Conservation (phyloP, 306 rosid species). For the Urtica urens region DNA sequence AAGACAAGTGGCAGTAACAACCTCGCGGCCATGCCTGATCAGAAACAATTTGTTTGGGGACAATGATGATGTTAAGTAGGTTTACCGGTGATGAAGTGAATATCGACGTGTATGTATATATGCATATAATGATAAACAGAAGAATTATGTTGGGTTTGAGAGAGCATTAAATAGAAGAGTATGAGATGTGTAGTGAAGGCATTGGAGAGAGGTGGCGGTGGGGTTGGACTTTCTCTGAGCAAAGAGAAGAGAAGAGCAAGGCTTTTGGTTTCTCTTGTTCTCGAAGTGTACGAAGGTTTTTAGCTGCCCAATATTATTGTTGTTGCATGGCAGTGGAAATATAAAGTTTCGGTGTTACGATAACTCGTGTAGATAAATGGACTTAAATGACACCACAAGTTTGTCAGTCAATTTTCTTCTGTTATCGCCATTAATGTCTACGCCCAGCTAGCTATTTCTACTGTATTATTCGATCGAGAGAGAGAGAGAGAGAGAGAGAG, state of each 20-base stretch:
- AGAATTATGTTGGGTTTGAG: too few relatives aligned
- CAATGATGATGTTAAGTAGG: too few relatives aligned
- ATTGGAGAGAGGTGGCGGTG: constrained; percentile 15
- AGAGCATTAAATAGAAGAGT: background rate
- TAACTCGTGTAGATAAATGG: constrained; percentile 1
- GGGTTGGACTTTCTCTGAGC: constrained; percentile 5
- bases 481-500: background rate
- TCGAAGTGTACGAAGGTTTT: constrained; percentile 15
- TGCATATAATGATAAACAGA: too few relatives aligned
- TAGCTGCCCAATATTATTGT: too few relatives aligned
- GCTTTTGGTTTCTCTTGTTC: constrained; percentile 25
- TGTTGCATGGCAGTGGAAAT: constrained; percentile 31
- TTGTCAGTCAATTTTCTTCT: constrained; percentile 17
- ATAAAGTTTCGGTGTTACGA: constrained; percentile 6
- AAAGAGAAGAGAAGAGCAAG: constrained; percentile 13
- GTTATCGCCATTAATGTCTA: constrained; percentile 21
- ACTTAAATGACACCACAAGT: constrained; percentile 18
- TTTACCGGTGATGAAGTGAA: too few relatives aligned
- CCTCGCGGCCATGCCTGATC: background rate
- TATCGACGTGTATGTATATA: too few relatives aligned
- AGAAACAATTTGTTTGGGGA: too few relatives aligned
- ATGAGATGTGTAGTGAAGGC: constrained; percentile 7
- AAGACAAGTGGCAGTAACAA: constrained; percentile 9
- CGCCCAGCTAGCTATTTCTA: constrained; percentile 6
- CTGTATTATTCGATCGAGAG: constrained; percentile 5